Conservation (phyloP, 768 basidiomycete genomes). For the Psilocybe sp. region DNA sequence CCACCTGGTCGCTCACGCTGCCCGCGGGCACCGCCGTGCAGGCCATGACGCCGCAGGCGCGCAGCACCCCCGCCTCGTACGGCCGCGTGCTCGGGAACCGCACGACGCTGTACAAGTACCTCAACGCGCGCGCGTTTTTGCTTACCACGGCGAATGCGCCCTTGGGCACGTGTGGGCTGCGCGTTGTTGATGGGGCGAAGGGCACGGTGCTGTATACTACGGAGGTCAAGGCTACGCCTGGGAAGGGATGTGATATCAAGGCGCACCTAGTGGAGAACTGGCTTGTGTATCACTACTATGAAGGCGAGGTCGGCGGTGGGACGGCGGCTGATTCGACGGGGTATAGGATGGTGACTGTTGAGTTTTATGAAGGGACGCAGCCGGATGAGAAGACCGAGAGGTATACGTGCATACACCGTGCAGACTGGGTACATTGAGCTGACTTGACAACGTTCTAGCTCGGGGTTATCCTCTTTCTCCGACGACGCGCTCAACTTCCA, state of each 20-base stretch:
- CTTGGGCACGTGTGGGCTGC: conserved; percentile 52
- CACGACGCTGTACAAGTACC: conserved; percentile 89
- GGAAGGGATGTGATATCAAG: conserved; percentile 59
- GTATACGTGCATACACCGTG: no score
- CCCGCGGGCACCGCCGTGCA: conserved; percentile 56
- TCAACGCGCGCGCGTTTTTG: conserved; percentile 77
- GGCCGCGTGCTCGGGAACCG: conserved; percentile 88
- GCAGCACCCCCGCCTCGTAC: conserved; percentile 65
- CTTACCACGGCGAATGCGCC: conserved; percentile 49
- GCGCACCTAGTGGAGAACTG: conserved; percentile 83
- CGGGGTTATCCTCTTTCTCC: conserved; percentile 45
- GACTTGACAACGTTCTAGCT: conserved; percentile 25
- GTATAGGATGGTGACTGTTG: conserved; percentile 74
- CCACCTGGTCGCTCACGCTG: conserved; percentile 47
- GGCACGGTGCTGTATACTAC: conserved; percentile 74
- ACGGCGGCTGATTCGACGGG: conserved; percentile 56
- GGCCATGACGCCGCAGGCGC: conserved; percentile 42
- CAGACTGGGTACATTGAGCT: no score
- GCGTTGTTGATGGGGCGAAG: conserved; percentile 77
- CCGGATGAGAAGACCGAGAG: conserved; percentile 71
- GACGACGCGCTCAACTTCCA: conserved; percentile 50
- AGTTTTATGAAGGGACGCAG: conserved; percentile 79
- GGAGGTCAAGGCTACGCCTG: conserved; percentile 38
- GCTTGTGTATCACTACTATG: conserved; percentile 87
- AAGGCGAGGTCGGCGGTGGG: conserved; percentile 43